These are phyloP conservation scores for Ceriops zippeliana DNA, from an alignment of 345 rosid species.

Conservation along the genomic window DNA sequence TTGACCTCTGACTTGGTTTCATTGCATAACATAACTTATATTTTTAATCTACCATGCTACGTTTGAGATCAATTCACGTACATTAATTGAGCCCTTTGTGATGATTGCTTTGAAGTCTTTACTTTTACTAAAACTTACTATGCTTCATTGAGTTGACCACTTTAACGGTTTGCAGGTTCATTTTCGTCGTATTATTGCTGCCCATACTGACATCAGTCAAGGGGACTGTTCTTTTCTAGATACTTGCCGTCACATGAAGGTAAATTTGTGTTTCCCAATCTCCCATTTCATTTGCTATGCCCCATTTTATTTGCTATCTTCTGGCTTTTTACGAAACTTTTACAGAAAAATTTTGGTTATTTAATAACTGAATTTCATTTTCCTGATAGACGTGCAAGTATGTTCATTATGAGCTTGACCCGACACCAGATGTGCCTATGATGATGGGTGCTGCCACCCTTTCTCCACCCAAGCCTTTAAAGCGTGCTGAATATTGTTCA, in stretches of 20 bases:
- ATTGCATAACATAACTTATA: background rate
- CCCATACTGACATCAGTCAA: conserved; percentile 83
- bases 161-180: conserved; percentile 60
- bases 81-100: background rate
- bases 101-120: background rate
- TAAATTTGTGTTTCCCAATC: conserved; percentile 20
- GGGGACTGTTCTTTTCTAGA: conserved; percentile 99
- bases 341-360: background rate
- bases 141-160: background rate
- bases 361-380: conserved; percentile 8
- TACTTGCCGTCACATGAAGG: conserved; percentile 99
- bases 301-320: background rate
- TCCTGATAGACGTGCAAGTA: conserved; percentile 84
- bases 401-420: conserved; percentile 95
- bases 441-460: conserved; percentile 38
- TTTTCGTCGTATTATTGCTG: conserved; percentile 88
- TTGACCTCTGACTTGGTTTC: no score
- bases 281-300: conserved; percentile 4
- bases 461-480: conserved; percentile 66
- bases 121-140: background rate
- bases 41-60: background rate
- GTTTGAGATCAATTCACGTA: background rate
- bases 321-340: conserved; percentile 8
- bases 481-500: conserved; percentile 95
- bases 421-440: conserved; percentile 65